These are phyloP conservation scores for Canna indica DNA, from an alignment of 176 grass and related monocot species.

Conservation along the genomic window DNA sequence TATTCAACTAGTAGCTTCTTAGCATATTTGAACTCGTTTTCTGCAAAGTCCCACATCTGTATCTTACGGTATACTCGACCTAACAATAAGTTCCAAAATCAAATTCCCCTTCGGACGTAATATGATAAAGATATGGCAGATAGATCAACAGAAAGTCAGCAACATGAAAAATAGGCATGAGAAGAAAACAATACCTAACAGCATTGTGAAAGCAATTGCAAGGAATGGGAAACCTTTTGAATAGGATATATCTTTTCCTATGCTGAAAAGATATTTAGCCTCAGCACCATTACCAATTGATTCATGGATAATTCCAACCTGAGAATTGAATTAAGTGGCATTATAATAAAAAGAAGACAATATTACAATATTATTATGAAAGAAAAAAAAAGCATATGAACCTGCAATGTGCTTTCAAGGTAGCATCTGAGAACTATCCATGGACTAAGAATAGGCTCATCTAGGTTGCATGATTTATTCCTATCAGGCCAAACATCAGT, in stretches of 20 bases:
- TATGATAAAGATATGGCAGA: conserved; percentile 9
- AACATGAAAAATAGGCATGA: conserved; percentile 13
- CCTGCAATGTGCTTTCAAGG: conserved; percentile 96
- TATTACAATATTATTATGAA: not conserved
- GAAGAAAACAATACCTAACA: conserved; percentile 44
- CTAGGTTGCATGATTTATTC: conserved; percentile 21
- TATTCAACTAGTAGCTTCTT: conserved; percentile 37
- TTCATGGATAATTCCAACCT: conserved; percentile 66
- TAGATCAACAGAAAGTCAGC: conserved; percentile 1
- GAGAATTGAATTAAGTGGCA: not conserved
- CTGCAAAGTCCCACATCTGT: conserved; percentile 46
- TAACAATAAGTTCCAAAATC: conserved; percentile 23
- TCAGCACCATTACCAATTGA: conserved; percentile 60
- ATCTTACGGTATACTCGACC: conserved; percentile 72
- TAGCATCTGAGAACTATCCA: conserved; percentile 77
- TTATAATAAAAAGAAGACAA: not conserved
- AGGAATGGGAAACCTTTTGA: conserved; percentile 42
- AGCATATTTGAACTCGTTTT: conserved; percentile 48
- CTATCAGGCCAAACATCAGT: conserved; percentile 60
- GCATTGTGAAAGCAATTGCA: conserved; percentile 48
- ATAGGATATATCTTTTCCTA: conserved; percentile 63
- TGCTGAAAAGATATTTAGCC: conserved; percentile 60
- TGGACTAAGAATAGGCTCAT: conserved; percentile 53
- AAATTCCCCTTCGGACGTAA: not conserved
- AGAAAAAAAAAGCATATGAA: conserved; percentile 27